phyloP scores from a whole-genome alignment of 768 basidiomycete genomes.

The Kwoniella bestiolae region DNA sequence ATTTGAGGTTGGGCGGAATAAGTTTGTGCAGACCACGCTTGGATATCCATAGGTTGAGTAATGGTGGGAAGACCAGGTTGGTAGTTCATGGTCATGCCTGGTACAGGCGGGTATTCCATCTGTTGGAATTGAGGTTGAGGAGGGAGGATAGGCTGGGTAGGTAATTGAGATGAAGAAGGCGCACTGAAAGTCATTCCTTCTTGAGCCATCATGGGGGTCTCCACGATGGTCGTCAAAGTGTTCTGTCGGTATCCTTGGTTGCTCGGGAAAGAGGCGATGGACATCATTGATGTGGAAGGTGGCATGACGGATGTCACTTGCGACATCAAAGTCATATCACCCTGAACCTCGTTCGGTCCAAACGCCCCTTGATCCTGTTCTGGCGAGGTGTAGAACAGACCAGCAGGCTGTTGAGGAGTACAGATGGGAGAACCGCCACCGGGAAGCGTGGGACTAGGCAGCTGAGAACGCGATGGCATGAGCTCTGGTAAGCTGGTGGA shows the following conservation, averaged over 20 bases:
- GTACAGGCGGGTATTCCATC: slow-evolving; percentile 31
- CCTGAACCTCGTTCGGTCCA: slow-evolving; percentile 15
- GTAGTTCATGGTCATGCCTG: slow-evolving; percentile 29
- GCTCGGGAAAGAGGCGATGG: slow-evolving; percentile 28
- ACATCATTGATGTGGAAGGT: slow-evolving; percentile 26
- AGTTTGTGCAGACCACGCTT: slow-evolving; percentile 34
- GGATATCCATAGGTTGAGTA: slow-evolving; percentile 24
- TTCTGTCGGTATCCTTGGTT: slow-evolving; percentile 22
- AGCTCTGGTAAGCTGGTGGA: slow-evolving; percentile 26
- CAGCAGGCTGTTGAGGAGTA: slow-evolving; percentile 30
- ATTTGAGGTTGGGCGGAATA: slow-evolving; percentile 24
- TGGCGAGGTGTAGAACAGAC: slow-evolving; percentile 35
- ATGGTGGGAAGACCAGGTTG: slow-evolving; percentile 14
- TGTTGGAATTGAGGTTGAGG: slow-evolving; percentile 32
- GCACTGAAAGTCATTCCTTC: slow-evolving; percentile 24
- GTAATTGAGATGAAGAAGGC: slow-evolving; percentile 15
- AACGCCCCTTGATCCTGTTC: slow-evolving; percentile 29
- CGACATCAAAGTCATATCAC: slow-evolving; percentile 27
- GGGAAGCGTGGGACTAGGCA: slow-evolving; percentile 28
- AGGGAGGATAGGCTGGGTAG: slow-evolving; percentile 21
- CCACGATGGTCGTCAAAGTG: slow-evolving; percentile 29
- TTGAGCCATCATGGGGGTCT: slow-evolving; percentile 23
- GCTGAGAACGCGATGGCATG: slow-evolving; percentile 24
- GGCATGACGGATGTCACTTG: slow-evolving; percentile 25
- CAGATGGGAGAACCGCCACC: slow-evolving; percentile 34